Evolutionary conservation across 768 basidiomycete genomes (phyloP).

Genomic region (Amanita brunnescens): DNA sequence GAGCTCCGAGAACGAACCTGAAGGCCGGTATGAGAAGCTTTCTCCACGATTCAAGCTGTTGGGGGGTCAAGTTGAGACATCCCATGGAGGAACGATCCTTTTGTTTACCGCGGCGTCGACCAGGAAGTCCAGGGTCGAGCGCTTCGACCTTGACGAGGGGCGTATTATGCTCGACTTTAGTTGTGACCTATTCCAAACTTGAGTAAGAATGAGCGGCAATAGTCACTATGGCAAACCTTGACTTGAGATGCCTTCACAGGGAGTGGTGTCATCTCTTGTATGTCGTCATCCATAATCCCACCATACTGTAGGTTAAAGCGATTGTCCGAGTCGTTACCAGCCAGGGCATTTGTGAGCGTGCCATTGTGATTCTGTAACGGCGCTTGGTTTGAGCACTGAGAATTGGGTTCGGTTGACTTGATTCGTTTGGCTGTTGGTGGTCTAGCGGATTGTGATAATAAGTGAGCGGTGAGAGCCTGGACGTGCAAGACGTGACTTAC

Average conservation of each 20-base stretch:
- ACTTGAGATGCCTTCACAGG: background rate
- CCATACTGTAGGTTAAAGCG: background rate
- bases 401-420: background rate
- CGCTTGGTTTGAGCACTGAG: background rate
- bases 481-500: background rate
- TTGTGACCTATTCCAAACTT: background rate
- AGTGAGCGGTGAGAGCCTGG: background rate
- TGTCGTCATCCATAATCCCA: background rate
- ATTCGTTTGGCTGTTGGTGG: background rate
- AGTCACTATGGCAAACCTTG: background rate
- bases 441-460: background rate
- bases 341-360: too few species aligned
- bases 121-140: background rate
- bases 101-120: background rate
- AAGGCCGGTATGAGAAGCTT: background rate
- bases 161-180: background rate
- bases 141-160: background rate
- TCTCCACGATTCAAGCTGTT: background rate
- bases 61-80: background rate
- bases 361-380: too few species aligned
- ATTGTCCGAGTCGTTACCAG: background rate
- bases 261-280: background rate
- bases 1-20: background rate
- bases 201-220: background rate
- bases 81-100: background rate